Evolutionary conservation across 179 eudicot species (phyloP), one percentile per base, ranked within the genome.

Genomic region (Nepenthes alata): DNA sequence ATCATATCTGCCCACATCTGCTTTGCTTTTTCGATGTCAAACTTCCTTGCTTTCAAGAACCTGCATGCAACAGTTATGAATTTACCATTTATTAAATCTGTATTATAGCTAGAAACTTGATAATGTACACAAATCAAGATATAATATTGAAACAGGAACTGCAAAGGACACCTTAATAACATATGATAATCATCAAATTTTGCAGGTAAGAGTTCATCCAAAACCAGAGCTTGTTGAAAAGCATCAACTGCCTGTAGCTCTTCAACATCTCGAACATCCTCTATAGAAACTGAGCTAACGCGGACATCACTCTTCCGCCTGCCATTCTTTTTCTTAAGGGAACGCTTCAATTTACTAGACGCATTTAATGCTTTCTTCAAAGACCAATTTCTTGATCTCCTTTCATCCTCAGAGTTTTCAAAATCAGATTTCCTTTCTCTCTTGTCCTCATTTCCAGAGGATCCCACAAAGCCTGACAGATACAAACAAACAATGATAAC

Each of bases 1-100:
- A 93, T 58, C 97, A 83, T 93, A 65, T 89, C 98, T 66, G 90
- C 85, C 98, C 98, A 93, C 98, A 93, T 93, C 52, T 80, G 81
- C 63, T 86, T 93, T 37, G 98, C 87, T 63, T 86, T 93, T 49
- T 93, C 96, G 56, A 87, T 77, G 63, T 93, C 98, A 63, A 93
- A 87, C 64, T 93, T 93, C 58, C 98, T 89, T 15, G 98, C 98
- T 81, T 87, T 93, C 68, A 93, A 76, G 72, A 93, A 93, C 85
- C 98, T 93, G 80, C 59, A 70, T 11, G 45, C 8, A 25, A 59
- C 47, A 4, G 54, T 5, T 34, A 47, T 25, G 38, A 13, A 34
- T 36, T 37, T 35, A 8, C 44, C 37, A 37, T 35, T 11, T 37
- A 57, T 35, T 1, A 11, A 7, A 2, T 6, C 15, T 10, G 11